These are phyloP conservation scores for Suhomyces coccinellae DNA, from an alignment of 1,139 yeast genomes.

Conservation along the genomic window DNA sequence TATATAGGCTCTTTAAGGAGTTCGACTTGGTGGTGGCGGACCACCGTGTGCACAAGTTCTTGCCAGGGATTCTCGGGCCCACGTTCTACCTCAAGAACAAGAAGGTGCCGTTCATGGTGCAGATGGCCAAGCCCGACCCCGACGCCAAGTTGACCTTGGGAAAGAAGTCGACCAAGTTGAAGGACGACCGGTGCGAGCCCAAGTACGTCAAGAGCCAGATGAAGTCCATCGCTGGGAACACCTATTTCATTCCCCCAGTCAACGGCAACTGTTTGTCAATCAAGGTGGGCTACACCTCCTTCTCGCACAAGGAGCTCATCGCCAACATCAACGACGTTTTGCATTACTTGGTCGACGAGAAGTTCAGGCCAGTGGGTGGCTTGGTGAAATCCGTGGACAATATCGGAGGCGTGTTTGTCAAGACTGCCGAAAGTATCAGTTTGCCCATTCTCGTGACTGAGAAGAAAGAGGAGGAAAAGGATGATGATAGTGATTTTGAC, in stretches of 20 bases:
- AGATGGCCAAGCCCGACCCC: constrained; percentile 56
- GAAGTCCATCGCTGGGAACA: constrained; percentile 58
- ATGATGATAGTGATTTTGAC: constrained; percentile 32
- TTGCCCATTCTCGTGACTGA: constrained; percentile 38
- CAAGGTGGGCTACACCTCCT: constrained; percentile 54
- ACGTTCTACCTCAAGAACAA: constrained; percentile 58
- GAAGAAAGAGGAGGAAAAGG: constrained; percentile 18
- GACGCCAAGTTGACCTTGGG: constrained; percentile 35
- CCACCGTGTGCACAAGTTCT: constrained; percentile 57
- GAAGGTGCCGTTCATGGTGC: constrained; percentile 64
- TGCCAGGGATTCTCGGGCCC: constrained; percentile 57
- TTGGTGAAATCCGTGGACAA: constrained; percentile 42
- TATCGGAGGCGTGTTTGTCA: constrained; percentile 54
- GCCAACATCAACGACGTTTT: constrained; percentile 59
- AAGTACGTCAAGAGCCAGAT: constrained; percentile 61
- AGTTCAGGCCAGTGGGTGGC: constrained; percentile 61
- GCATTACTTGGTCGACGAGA: constrained; percentile 48
- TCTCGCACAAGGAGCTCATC: constrained; percentile 44
- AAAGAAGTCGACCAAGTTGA: constrained; percentile 39
- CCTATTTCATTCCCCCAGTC: constrained; percentile 59
- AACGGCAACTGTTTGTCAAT: constrained; percentile 53
- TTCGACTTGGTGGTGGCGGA: constrained; percentile 69
- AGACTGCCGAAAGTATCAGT: constrained; percentile 65
- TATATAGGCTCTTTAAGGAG: constrained; percentile 53
- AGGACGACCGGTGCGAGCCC: constrained; percentile 60